These are phyloP conservation scores for Phytophthora pistaciae DNA, from an alignment of 352 stramenopile species.

Conservation along the genomic window DNA sequence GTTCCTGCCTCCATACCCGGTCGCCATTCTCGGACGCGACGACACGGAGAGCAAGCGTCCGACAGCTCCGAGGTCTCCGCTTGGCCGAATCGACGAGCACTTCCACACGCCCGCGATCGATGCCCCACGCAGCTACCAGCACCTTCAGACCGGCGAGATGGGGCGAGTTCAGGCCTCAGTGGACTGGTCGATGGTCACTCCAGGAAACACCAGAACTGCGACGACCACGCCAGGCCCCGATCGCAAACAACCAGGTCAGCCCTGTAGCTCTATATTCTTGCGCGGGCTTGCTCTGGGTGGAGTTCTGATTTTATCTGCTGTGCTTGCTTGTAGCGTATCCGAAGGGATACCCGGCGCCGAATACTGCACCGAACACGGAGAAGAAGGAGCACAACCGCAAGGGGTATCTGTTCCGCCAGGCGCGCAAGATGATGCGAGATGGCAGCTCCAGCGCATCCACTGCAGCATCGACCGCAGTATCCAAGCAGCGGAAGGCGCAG, in stretches of 20 bases:
- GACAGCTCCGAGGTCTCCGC: slow-evolving; percentile 26
- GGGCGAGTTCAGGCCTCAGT: slow-evolving; percentile 29
- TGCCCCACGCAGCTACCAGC: slow-evolving; percentile 6
- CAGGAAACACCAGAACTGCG: not conserved
- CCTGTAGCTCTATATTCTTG: not conserved
- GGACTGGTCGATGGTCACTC: slow-evolving; percentile 20
- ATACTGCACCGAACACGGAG: slow-evolving; percentile 4
- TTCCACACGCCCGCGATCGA: slow-evolving; percentile 30
- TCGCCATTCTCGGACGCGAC: slow-evolving; percentile 46
- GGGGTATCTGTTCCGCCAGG: slow-evolving; percentile 72
- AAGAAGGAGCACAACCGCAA: slow-evolving; percentile 87
- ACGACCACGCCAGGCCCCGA: not conserved
- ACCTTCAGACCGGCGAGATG: slow-evolving; percentile 16
- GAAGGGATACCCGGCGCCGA: slow-evolving; percentile 8
- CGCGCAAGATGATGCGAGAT: slow-evolving; percentile 55
- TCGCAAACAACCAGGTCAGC: slow-evolving; percentile 36
- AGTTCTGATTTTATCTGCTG: not conserved
- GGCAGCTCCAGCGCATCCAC: slow-evolving; percentile 4
- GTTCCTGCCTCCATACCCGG: slow-evolving; percentile 70
- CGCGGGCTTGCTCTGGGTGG: not conserved
- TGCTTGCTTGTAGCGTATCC: slow-evolving; percentile 20
- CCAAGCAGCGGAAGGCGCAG: slow-evolving; percentile 15
- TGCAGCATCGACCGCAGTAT: not conserved
- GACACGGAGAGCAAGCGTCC: slow-evolving; percentile 42
- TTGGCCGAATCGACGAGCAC: slow-evolving; percentile 20